Percentiles rank a stretch among this genome's conserved stretches.
phyloP scores from a whole-genome alignment of 1,284 basidiomycete species.

The Marasmius fiardii region DNA sequence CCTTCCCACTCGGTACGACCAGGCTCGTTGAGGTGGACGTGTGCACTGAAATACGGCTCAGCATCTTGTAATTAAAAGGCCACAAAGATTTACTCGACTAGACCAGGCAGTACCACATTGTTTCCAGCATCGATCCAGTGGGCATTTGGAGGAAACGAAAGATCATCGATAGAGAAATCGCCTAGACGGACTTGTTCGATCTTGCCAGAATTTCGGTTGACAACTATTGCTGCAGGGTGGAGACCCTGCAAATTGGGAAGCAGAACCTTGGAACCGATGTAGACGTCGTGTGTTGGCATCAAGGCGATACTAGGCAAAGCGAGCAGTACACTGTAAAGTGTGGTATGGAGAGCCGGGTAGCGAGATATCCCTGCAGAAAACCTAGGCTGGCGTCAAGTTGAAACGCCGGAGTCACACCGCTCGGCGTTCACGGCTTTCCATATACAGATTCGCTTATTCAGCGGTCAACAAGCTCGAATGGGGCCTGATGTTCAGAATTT shows the following conservation, averaged over 20 bases:
- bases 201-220: slow-evolving; percentile 62
- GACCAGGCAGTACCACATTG: slow-evolving; percentile 73
- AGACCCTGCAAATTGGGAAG: slow-evolving; percentile 49
- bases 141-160: slow-evolving; percentile 30
- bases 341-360: no score
- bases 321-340: no score
- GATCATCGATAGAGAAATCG: slow-evolving; percentile 20
- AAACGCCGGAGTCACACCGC: no score
- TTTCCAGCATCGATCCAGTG: slow-evolving; percentile 64
- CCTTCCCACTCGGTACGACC: slow-evolving; percentile 94
- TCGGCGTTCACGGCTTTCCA: no score
- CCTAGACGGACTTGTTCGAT: slow-evolving; percentile 53
- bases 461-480: no score
- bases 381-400: no score
- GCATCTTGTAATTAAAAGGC: neutral
- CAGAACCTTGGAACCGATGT: slow-evolving; percentile 54
- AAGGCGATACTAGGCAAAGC: no score
- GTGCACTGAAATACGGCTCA: slow-evolving; percentile 50
- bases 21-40: slow-evolving; percentile 93
- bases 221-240: slow-evolving; percentile 68
- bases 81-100: slow-evolving; percentile 62
- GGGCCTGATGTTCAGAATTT: no score
- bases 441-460: no score
- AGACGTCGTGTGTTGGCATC: no score
- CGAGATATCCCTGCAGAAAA: no score